Evolutionary conservation across 805 yeast genomes (phyloP).

Genomic region (Lachancea quebecensis): DNA sequence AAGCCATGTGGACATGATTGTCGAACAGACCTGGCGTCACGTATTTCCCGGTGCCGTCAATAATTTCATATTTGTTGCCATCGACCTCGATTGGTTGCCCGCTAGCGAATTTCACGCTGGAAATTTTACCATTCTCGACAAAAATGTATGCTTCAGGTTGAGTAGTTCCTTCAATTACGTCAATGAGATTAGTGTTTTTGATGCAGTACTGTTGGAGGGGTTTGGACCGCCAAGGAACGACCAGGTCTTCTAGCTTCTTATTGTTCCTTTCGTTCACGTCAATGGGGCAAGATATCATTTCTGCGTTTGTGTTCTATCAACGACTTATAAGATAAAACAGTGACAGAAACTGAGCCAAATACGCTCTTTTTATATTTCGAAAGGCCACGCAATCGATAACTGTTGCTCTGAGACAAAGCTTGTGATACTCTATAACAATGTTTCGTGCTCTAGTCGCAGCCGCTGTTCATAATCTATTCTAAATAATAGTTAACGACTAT

Average conservation of each 20-base stretch:
- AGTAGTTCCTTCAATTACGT: constrained; percentile 7
- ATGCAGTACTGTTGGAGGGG: constrained; percentile 7
- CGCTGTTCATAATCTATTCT: neutral
- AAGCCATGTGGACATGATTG: constrained; percentile 11
- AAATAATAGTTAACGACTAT: neutral
- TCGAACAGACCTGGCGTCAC: constrained; percentile 12
- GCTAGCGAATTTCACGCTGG: constrained; percentile 4
- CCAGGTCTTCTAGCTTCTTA: constrained; percentile 9
- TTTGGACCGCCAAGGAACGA: constrained; percentile 3
- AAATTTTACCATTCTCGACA: constrained; percentile 11
- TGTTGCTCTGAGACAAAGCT: neutral
- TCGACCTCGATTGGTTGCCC: constrained; percentile 1
- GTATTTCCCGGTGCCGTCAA: constrained; percentile 11
- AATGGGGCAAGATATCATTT: neutral
- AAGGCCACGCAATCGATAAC: too few species aligned
- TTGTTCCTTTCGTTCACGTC: constrained; percentile 11
- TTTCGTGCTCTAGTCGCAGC: neutral
- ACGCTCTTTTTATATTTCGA: too few species aligned
- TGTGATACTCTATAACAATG: neutral
- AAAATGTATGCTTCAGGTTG: constrained; percentile 6
- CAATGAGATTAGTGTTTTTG: constrained; percentile 9
- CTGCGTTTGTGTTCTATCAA: neutral
- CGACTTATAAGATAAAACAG: neutral
- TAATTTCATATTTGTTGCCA: constrained; percentile 3
- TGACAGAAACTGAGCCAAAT: neutral